Percentiles rank a stretch among this genome's conserved stretches.
phyloP scores from a whole-genome alignment of 345 rosid species.

The Eutrema yunnanense region DNA sequence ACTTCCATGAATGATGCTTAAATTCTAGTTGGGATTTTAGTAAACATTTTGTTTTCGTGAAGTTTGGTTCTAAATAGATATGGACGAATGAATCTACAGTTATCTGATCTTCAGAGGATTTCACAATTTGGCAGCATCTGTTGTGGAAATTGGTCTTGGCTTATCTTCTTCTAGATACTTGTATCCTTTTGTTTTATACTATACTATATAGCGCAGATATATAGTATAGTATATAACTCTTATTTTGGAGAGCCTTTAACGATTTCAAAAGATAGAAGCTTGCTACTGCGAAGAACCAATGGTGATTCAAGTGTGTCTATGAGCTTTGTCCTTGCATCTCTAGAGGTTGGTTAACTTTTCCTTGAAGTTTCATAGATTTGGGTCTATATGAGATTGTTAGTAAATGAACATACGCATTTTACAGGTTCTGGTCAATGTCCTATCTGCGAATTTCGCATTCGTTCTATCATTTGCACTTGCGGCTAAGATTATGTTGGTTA shows the following conservation, averaged over 20 bases:
- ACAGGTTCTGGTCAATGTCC: conserved; percentile 52
- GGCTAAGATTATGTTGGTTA: conserved; percentile 30
- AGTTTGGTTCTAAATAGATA: neutral
- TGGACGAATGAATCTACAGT: neutral
- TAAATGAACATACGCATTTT: neutral
- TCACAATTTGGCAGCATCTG: conserved; percentile 47
- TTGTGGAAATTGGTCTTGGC: conserved; percentile 53
- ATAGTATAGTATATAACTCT: neutral
- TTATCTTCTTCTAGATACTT: conserved; percentile 69
- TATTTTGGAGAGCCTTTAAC: conserved; percentile 38
- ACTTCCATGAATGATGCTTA: neutral
- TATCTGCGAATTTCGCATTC: conserved; percentile 58
- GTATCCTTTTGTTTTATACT: conserved; percentile 47
- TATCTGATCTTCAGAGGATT: conserved; percentile 13
- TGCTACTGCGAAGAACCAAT: conserved; percentile 37
- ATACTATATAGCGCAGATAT: neutral
- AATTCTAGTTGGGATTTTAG: no score
- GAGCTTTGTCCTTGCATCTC: conserved; percentile 23
- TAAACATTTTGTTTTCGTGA: neutral
- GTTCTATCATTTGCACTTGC: conserved; percentile 40
- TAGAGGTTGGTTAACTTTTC: neutral
- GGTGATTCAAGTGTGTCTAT: conserved; percentile 39
- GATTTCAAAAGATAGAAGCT: conserved; percentile 45
- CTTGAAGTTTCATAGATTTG: neutral
- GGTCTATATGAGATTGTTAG: neutral